phyloP scores from a whole-genome alignment of 2,329 filamentous ascomycete species.

The Sporothrix pseudoabietina region DNA sequence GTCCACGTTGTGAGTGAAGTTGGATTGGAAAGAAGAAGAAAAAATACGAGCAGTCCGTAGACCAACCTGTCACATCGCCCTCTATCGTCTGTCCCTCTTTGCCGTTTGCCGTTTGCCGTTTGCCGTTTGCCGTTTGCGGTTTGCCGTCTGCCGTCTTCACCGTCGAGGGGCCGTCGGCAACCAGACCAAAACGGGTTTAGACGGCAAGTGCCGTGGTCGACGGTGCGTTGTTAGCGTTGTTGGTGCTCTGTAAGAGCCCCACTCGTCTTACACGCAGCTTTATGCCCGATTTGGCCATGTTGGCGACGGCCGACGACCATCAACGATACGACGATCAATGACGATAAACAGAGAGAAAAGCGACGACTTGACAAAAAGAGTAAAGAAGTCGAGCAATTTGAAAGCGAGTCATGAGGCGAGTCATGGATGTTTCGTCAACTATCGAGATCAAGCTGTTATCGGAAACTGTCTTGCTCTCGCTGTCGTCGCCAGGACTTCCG shows the following conservation, averaged over 20 bases:
- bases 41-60: neutral
- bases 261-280: conserved; percentile 1
- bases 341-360: neutral
- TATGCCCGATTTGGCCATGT: conserved; percentile 20
- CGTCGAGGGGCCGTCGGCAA: conserved; percentile 18
- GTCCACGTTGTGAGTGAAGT: neutral
- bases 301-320: neutral
- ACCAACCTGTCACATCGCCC: neutral
- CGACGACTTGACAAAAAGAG: neutral
- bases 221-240: neutral
- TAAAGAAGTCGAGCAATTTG: neutral
- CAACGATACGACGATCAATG: neutral
- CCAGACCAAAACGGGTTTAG: conserved; percentile 24
- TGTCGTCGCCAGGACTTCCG: conserved; percentile 7
- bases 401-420: neutral
- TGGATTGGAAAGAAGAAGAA: neutral
- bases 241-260: neutral
- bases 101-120: too few species aligned
- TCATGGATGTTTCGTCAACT: neutral
- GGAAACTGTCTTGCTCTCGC: neutral
- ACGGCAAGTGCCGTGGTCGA: neutral
- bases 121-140: neutral
- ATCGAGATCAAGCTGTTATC: neutral
- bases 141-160: neutral
- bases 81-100: neutral